Evolutionary conservation across 345 rosid species (phyloP), one percentile per base, ranked within the genome.

Genomic region (Erysimum cheiranthoides): DNA sequence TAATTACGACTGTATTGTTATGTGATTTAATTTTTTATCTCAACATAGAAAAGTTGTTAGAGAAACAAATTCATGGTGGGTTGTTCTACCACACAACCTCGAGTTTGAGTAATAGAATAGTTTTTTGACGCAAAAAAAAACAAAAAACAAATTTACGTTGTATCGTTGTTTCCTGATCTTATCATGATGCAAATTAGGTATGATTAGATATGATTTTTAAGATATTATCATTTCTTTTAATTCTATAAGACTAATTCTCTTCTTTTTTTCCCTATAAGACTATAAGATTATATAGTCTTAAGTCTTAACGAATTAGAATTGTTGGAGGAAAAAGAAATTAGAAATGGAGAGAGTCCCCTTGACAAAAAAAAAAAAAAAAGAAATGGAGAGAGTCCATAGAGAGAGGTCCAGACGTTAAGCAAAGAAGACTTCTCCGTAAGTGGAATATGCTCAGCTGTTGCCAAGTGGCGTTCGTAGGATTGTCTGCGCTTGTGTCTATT

Each of bases 401-500:
- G 32, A 60, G 47, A 38, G 14, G 47, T 21, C 65, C 34, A 61
- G 17, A 38, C 66, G 47, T 60, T 38, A 18, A 60, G 47, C 47
- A 60, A 60, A 60, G 47, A 60, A 58, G 12, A 7, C 47, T 18
- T 38, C 32, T 18, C 46, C 65, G 6, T 11, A 38, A 18, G 10
- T 30, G 42, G 63, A 39, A 54, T 60, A 27, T n/a, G 32, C 39
- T 61, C 30, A 38, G 43, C 56, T 64, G 57, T 73, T 31, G 36
- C 56, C 56, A 64, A 63, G 64, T 73, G 77, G 71, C 35, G 12
- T 6, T 8, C 17, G 16, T 53, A 52, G 70, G 63, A 53, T 53
- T 61, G 63, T 52, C 64, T 73, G 76, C 53, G 53, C 9, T 47
- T 73, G 36, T 64, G 63, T 62, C 21, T 6, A 54, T 50, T 49